Base-by-base conservation (phyloP, 805 yeast species). In the Novakomyces olei region DNA sequence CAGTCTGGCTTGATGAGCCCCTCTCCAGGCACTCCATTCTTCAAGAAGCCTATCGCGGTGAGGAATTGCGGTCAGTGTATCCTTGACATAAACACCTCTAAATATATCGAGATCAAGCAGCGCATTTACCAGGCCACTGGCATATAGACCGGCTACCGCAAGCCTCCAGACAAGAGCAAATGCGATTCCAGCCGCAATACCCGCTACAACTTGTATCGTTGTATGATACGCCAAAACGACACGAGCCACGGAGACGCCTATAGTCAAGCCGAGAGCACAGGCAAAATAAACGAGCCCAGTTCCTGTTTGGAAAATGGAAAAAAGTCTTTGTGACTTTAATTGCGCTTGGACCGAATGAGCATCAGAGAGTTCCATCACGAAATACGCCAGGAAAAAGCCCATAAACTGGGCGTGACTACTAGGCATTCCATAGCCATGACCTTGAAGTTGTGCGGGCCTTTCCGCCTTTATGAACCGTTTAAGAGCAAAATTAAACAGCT, bases 371-470 rank as follows among this genome's bases (percentile, higher is more conserved):
- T n/a, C n/a, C n/a, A n/a, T n/a, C n/a, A n/a, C n/a, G n/a, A n/a
- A n/a, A 20, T 22, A 20, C 9, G 27, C 33, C 12, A 15, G 5
- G 10, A 20, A 30, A 16, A 69, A 78, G 2, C 85, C 81, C 75
- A 76, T 72, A 48, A 77, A 77, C 50, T 78, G 91, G 0, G 81
- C 67, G 50, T 77, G 92, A 1, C 91, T 85, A 35, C 77, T 67
- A 1, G 92, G 92, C 92, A 77, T 77, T 0, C 91, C 92, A 48
- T 72, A 77, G 1, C 69, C 65, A 6, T 19, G 16, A 6, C 33
- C 33, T 16, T n/a, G 9, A 5, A 17, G 10, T 23, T 12, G 27
- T 3, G 15, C 14, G n/a, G 30, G 33, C 3, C 33, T 26, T 19
- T 26, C 26, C n/a, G 22, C 15, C 15, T 22, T 19, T 10, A 30